Base-by-base conservation (phyloP, 2,329 filamentous ascomycete genomes). In the Epichloe amarillans region DNA sequence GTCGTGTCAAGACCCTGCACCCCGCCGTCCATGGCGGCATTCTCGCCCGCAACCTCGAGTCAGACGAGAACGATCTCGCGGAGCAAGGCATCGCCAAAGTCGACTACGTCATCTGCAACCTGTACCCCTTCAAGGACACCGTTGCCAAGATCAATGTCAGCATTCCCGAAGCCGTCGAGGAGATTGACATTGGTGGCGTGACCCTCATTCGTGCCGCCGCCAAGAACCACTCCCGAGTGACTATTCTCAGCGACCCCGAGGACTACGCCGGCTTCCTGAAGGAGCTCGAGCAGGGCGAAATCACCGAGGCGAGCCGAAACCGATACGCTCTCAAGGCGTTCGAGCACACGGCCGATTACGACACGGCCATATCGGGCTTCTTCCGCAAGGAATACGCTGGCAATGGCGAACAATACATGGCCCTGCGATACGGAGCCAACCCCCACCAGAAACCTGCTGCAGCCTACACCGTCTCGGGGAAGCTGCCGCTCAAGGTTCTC, bases 51-150 rank as follows among this genome's bases (percentile, higher is more conserved):
- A 83, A 97, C 70, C 84, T 97, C 58, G 89, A 86, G 58, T 91
- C 90, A 14, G 93, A 98, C 70, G 88, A 97, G 72, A 94, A 95
- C 71, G 93, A 98, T 65, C 83, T 98, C 47, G 88, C 88, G 48
- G 86, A 93, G 69, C 88, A 95, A 72, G 93, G 89, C 71, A 95
- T 95, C 67, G 79, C 86, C 73, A 95, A 95, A 73, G 88, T 95
- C 53, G 88, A 95, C 77, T 95, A 84, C 62, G 88, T 95, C 61
- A 85, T 98, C 66, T 97, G 93, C 84, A 98, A 98, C 73, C 79
- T 98, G 51, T 97, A 98, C 71, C 93, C 93, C 12, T 98, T 98
- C 82, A 96, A 96, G 75, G 90, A 97, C 67, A 98, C 93, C 35
- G 83, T 98, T 60, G 86, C 89, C 61, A 95, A 96, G 77, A 83